Evolutionary conservation across 2,329 filamentous ascomycete genomes (phyloP).

Genomic region (Ophiostoma ips): DNA sequence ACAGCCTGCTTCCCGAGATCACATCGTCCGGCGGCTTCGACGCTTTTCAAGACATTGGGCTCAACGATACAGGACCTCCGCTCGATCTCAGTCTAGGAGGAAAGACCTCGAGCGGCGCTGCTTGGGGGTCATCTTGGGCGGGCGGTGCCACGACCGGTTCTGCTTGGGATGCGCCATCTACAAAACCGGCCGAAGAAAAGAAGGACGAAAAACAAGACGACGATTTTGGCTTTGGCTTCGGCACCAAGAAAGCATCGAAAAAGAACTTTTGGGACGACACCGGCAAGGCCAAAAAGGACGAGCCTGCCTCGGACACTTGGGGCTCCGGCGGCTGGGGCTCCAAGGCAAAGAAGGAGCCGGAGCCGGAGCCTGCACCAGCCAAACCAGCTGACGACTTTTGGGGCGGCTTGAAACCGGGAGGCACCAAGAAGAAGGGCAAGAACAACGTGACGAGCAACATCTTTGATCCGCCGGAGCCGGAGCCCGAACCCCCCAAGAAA

Average conservation of each 20-base stretch:
- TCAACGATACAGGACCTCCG: conserved; percentile 40
- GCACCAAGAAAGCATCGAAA: conserved; percentile 25
- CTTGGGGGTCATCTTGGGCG: conserved; percentile 45
- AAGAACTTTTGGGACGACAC: background rate
- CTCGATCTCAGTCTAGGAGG: conserved; percentile 35
- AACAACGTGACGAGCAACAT: conserved; percentile 13
- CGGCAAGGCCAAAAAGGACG: conserved; percentile 26
- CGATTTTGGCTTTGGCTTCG: conserved; percentile 21
- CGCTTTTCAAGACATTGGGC: conserved; percentile 55
- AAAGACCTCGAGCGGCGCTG: conserved; percentile 14
- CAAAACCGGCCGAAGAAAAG: conserved; percentile 22
- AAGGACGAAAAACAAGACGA: conserved; percentile 21
- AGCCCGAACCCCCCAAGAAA: conserved; percentile 7
- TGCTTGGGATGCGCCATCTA: conserved; percentile 23
- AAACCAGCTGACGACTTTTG: conserved; percentile 13
- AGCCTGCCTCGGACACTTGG: conserved; percentile 18
- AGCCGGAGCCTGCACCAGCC: conserved; percentile 12
- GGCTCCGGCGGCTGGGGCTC: conserved; percentile 26
- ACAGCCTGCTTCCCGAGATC: conserved; percentile 6
- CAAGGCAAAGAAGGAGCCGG: conserved; percentile 27
- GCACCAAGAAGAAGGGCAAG: conserved; percentile 28
- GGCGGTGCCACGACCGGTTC: conserved; percentile 27
- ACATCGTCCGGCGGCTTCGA: conserved; percentile 27
- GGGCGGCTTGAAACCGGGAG: conserved; percentile 10
- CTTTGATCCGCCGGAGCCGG: conserved; percentile 8